Evolutionary conservation across 2,329 filamentous ascomycete species (phyloP).

Genomic region (Aspergillus cejpii): DNA sequence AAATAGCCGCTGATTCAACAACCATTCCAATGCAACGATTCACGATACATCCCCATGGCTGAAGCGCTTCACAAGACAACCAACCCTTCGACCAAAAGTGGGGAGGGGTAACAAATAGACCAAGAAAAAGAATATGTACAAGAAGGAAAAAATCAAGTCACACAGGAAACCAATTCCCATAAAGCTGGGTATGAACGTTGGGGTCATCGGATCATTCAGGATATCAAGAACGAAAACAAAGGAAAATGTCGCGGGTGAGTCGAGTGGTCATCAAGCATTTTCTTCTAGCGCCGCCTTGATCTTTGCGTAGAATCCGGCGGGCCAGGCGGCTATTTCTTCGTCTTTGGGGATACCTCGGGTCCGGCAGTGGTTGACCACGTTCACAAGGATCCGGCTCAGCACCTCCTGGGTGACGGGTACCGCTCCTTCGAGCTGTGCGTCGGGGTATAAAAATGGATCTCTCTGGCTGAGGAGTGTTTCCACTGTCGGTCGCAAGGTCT

Average conservation of each 20-base stretch:
- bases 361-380: constrained; percentile 55
- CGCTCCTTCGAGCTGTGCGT: constrained; percentile 41
- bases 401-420: constrained; percentile 53
- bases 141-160: constrained; percentile 8
- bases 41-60: constrained; percentile 9
- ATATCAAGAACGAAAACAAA: constrained; percentile 23
- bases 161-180: constrained; percentile 14
- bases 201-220: constrained; percentile 23
- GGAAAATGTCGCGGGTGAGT: constrained; percentile 21
- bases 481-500: constrained; percentile 51
- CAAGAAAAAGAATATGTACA: constrained; percentile 2
- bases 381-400: constrained; percentile 53
- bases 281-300: constrained; percentile 43
- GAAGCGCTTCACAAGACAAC: constrained; percentile 13
- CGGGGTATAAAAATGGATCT: constrained; percentile 55
- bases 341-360: constrained; percentile 51
- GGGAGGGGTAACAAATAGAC: constrained; percentile 6
- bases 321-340: constrained; percentile 49
- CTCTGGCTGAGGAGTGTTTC: constrained; percentile 50
- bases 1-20: not conserved
- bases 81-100: constrained; percentile 6
- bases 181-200: constrained; percentile 11
- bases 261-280: constrained; percentile 23
- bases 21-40: constrained; percentile 4
- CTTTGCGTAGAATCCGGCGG: constrained; percentile 44